These are phyloP conservation scores for Salisapilia sapeloensis DNA, from an alignment of 352 stramenopile species.

Conservation along the genomic window DNA sequence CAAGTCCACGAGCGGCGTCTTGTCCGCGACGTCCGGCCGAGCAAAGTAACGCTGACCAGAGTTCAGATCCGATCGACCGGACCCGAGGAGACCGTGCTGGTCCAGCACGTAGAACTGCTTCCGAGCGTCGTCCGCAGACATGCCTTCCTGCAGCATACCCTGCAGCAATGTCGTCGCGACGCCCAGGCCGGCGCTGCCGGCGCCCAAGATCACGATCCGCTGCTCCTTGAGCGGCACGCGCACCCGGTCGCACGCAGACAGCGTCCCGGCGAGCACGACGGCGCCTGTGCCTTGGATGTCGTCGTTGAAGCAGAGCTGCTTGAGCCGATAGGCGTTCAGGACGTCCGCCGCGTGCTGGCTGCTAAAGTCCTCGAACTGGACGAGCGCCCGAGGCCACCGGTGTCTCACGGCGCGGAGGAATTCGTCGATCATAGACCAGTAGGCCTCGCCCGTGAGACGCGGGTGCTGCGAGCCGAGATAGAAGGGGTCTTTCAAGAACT, in stretches of 20 bases:
- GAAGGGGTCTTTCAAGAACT: conserved; percentile 85
- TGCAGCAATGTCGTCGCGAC: conserved; percentile 82
- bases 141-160: conserved; percentile 82
- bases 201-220: conserved; percentile 90
- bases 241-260: conserved; percentile 58
- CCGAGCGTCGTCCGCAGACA: conserved; percentile 46
- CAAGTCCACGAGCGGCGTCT: conserved; percentile 60
- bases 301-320: conserved; percentile 94
- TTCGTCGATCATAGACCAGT: conserved; percentile 93
- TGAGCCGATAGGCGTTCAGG: conserved; percentile 89
- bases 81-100: conserved; percentile 47
- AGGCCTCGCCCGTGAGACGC: conserved; percentile 80
- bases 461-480: conserved; percentile 90
- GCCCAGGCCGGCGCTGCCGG: conserved; percentile 87
- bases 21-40: conserved; percentile 42
- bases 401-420: conserved; percentile 72
- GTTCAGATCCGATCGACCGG: conserved; percentile 26
- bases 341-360: conserved; percentile 80
- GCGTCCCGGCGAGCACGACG: conserved; percentile 83
- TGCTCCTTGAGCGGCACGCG: conserved; percentile 82
- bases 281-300: conserved; percentile 97
- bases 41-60: conserved; percentile 74
- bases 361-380: conserved; percentile 96
- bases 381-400: conserved; percentile 86
- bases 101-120: conserved; percentile 68